Evolutionary conservation across 352 stramenopile genomes (phyloP), one percentile per base, ranked within the genome.

Genomic region (Phytophthora capsici): DNA sequence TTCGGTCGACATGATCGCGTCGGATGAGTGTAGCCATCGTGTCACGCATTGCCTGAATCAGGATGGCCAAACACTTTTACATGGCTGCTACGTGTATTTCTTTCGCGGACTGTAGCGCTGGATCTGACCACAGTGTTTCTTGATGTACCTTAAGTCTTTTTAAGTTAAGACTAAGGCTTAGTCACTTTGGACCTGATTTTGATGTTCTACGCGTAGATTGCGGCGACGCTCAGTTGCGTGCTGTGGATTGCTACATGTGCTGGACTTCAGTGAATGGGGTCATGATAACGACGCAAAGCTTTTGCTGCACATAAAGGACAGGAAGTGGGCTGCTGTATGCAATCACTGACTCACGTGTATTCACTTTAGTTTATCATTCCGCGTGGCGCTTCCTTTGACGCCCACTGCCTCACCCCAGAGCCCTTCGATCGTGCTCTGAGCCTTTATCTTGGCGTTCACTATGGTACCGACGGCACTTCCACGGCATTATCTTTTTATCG

Each of bases 351-450:
- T 56, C 55, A 56, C 40, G 28, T 60, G 40, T 65, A 65, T 41
- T 59, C 22, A 62, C 43, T 47, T 43, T 57, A 60, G 36, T 55
- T 57, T 66, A 67, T 23, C 36, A 43, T 22, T n/a, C 22, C 43
- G 26, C 14, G 14, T n/a, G 40, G 46, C 17, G 47, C 47, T 69
- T 64, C 65, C 59, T 60, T 53, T 16, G 60, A 56, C 57, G 13
- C 52, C 34, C 46, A 30, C 20, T 61, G 20, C 46, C 47, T 55
- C 4, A n/a, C 38, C 56, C 37, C 49, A 37, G 56, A 69, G 52
- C 57, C 28, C 57, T 72, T 69, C 57, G 46, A 71, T 67, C 62
- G 59, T 66, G 50, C 50, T 67, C 59, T 48, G 22, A 49, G 36
- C 49, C 37, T 57, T 25, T 8, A 17, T 57, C 37, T 26, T 57